These are phyloP conservation scores for Thinopyrum elongatum DNA, from an alignment of 176 grass and related monocot genomes.

Conservation along the genomic window DNA sequence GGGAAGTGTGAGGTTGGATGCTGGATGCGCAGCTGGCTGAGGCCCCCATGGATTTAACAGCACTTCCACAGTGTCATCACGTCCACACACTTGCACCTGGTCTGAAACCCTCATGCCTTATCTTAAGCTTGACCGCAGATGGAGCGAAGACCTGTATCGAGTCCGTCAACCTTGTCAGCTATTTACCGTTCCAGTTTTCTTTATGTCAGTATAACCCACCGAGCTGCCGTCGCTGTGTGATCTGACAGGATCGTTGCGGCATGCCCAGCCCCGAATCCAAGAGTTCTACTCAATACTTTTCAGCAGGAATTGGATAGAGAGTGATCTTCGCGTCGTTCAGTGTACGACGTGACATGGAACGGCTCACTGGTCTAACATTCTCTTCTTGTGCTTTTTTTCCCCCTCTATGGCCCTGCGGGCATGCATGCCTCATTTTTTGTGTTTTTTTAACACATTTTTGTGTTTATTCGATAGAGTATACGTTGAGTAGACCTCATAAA, in stretches of 20 bases:
- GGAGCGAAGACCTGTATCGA: background rate
- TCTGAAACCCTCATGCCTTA: too few relatives aligned
- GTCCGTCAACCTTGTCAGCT: background rate
- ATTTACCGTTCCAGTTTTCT: background rate
- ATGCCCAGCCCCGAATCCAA: background rate
- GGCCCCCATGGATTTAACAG: too few relatives aligned
- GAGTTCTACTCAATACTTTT: background rate
- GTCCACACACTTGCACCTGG: too few relatives aligned
- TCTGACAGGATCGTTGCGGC: background rate
- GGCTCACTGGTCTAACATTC: background rate
- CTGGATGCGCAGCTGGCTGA: background rate
- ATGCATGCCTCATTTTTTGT: too few relatives aligned
- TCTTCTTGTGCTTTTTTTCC: too few relatives aligned
- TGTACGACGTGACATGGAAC: background rate
- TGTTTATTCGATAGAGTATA: too few relatives aligned
- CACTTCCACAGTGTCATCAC: too few relatives aligned
- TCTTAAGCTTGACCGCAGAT: background rate
- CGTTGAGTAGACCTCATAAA: too few relatives aligned
- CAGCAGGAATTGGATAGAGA: background rate
- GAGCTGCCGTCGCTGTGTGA: background rate
- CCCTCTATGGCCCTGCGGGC: too few relatives aligned
- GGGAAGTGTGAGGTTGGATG: background rate
- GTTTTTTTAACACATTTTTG: too few relatives aligned
- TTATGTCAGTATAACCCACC: too few relatives aligned
- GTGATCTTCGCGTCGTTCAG: background rate